Percentiles rank a stretch among this genome's conserved stretches.
Evolutionary conservation across 371 early-diverging fungal genomes (phyloP).

Genomic region (Apophysomyces elegans): DNA sequence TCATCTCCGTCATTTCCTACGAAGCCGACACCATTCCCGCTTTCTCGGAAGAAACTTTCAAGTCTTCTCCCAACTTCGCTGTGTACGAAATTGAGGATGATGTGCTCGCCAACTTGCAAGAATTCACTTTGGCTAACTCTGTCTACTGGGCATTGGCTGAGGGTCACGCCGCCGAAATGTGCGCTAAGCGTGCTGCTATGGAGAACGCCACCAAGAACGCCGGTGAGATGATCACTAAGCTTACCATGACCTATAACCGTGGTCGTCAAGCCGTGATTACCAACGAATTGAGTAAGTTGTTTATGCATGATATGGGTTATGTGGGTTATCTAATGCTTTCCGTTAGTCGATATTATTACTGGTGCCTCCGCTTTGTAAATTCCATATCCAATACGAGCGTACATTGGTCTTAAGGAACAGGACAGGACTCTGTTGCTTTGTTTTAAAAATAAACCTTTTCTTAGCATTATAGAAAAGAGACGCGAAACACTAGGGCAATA

Average conservation of each 20-base stretch:
- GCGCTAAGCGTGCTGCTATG: slow-evolving; percentile 98
- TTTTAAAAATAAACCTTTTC: slow-evolving; percentile 19
- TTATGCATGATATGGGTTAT: slow-evolving; percentile 3
- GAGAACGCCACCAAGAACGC: slow-evolving; percentile 99
- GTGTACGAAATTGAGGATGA: slow-evolving; percentile 93
- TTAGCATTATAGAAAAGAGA: background rate
- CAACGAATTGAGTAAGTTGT: slow-evolving; percentile 83
- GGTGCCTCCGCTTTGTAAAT: slow-evolving; percentile 89
- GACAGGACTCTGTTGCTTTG: slow-evolving; percentile 21
- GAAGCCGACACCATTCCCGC: slow-evolving; percentile 75
- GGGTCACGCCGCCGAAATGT: slow-evolving; percentile 97
- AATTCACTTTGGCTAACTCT: slow-evolving; percentile 93
- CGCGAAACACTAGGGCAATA: too few relatives aligned
- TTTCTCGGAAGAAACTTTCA: slow-evolving; percentile 73
- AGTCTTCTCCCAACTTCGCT: slow-evolving; percentile 84
- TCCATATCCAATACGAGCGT: background rate
- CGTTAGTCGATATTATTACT: slow-evolving; percentile 88
- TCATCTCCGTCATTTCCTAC: slow-evolving; percentile 93
- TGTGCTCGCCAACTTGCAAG: slow-evolving; percentile 86
- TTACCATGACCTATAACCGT: slow-evolving; percentile 91
- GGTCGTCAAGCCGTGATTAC: slow-evolving; percentile 97
- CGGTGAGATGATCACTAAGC: slow-evolving; percentile 79
- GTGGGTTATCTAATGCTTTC: slow-evolving; percentile 7
- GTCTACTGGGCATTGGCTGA: slow-evolving; percentile 96
- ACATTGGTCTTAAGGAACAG: slow-evolving; percentile 17